Conservation (phyloP, 352 stramenopile species). For the Pythium plurisporium region DNA sequence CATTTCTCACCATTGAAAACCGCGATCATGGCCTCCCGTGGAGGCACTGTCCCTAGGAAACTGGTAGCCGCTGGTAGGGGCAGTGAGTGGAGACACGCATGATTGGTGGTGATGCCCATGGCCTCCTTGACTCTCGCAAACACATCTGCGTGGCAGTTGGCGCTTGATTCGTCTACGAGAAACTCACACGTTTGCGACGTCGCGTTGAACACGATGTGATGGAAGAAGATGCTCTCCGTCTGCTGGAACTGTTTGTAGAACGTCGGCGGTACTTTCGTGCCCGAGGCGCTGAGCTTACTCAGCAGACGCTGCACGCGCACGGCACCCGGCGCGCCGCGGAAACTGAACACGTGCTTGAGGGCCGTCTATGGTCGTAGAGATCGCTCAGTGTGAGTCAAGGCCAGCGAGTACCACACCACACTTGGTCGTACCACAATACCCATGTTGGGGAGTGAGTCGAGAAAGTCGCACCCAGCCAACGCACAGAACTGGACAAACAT, state of each 20-base stretch:
- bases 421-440: slow-evolving; percentile 51
- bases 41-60: slow-evolving; percentile 38
- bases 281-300: slow-evolving; percentile 47
- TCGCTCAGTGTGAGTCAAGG: too few relatives aligned
- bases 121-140: slow-evolving; percentile 23
- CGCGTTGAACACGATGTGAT: slow-evolving; percentile 73
- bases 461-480: slow-evolving; percentile 68
- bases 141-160: slow-evolving; percentile 52
- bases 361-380: slow-evolving; percentile 36
- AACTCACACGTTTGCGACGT: slow-evolving; percentile 40
- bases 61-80: slow-evolving; percentile 25
- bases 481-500: slow-evolving; percentile 83
- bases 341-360: slow-evolving; percentile 70
- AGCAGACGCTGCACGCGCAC: slow-evolving; percentile 60
- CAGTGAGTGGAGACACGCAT: slow-evolving; percentile 30
- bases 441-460: slow-evolving; percentile 74
- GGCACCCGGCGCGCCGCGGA: slow-evolving; percentile 47
- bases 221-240: slow-evolving; percentile 73
- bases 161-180: slow-evolving; percentile 39
- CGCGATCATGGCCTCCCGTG: slow-evolving; percentile 33
- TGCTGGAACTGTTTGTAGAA: slow-evolving; percentile 55
- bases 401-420: background rate
- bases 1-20: slow-evolving; percentile 46
- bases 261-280: slow-evolving; percentile 40
- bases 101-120: slow-evolving; percentile 10